Base-by-base conservation (phyloP, 2,329 filamentous ascomycete genomes). In the Epichloe uncinata region DNA sequence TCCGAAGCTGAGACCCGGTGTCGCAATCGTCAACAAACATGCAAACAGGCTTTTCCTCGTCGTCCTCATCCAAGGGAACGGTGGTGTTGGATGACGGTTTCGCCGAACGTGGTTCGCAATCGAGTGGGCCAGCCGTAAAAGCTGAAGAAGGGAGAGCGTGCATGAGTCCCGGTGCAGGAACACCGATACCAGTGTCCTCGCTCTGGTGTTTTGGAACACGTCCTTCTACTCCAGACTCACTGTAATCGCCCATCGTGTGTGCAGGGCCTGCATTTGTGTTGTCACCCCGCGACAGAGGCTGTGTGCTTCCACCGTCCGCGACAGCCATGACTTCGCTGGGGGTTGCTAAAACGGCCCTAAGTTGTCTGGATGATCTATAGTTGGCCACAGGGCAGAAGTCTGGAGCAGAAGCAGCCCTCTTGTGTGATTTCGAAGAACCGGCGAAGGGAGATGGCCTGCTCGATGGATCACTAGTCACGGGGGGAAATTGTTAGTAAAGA, bases 1-100 rank as follows among this genome's bases (percentile, higher is more conserved):
- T 91, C 45, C 87, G 79, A 22, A 75, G 74, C 50, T 78, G 73
- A 5, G 78, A 80, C 4, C 73, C 73, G 0, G 78, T 82, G 43
- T 77, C 72, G 59, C 81, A 84, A 53, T 76, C 69, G 1, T 69
- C 63, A 15, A 75, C 72, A 54, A 75, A 80, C 68, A 79, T 75
- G 58, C 79, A 83, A 22, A 57, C 61, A 13, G 64, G 60, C 5
- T 62, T 59, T 34, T 62, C 60, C 15, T 57, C 51, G 30, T 54
- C 37, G 34, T 55, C 53, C 8, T 58, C 50, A 16, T 45, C 53
- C 15, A 45, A 7, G 7, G 49, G 43, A 9, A n/a, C 45, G 9
- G 33, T 33, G 9, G 41, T 36, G 11, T 30, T 43, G 26, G 41
- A 38, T n/a, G 48, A n/a, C 15, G 22, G 18, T 5, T 41, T 22